These are phyloP conservation scores for Syzygium oleosum DNA, from an alignment of 345 rosid species.

Conservation along the genomic window DNA sequence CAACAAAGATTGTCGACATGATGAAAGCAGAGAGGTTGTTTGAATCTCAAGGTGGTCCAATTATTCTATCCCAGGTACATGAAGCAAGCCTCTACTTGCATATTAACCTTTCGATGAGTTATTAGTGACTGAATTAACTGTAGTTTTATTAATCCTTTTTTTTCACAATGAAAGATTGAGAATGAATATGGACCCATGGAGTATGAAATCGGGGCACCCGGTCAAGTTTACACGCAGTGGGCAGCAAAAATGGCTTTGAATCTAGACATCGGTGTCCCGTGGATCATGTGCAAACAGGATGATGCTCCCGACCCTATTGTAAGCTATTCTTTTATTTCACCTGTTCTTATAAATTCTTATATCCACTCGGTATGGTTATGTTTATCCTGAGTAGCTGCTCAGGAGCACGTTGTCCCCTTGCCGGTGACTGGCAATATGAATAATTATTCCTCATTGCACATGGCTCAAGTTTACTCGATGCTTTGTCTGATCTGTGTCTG, in stretches of 20 bases:
- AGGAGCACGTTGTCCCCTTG: background rate
- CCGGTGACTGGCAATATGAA: slow-evolving; percentile 14
- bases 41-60: slow-evolving; percentile 96
- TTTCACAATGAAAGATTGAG: slow-evolving; percentile 57
- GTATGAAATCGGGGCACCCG: slow-evolving; percentile 75
- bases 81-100: background rate
- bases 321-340: slow-evolving; percentile 15
- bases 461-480: slow-evolving; percentile 18
- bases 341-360: background rate
- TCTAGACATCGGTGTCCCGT: slow-evolving; percentile 88
- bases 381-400: background rate
- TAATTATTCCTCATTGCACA: slow-evolving; percentile 24
- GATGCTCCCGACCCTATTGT: slow-evolving; percentile 97
- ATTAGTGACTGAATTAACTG: background rate
- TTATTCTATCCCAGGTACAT: slow-evolving; percentile 90
- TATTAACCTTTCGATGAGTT: background rate
- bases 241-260: slow-evolving; percentile 96
- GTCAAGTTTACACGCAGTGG: slow-evolving; percentile 71
- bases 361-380: background rate
- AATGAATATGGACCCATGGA: slow-evolving; percentile 98
- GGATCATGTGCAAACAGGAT: slow-evolving; percentile 99
- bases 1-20: slow-evolving; percentile 78
- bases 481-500: slow-evolving; percentile 12
- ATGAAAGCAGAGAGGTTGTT: slow-evolving; percentile 86
- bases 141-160: background rate